Evolutionary conservation across 169 alveolate species (phyloP).

Genomic region (Cryptosporidium sp.): DNA sequence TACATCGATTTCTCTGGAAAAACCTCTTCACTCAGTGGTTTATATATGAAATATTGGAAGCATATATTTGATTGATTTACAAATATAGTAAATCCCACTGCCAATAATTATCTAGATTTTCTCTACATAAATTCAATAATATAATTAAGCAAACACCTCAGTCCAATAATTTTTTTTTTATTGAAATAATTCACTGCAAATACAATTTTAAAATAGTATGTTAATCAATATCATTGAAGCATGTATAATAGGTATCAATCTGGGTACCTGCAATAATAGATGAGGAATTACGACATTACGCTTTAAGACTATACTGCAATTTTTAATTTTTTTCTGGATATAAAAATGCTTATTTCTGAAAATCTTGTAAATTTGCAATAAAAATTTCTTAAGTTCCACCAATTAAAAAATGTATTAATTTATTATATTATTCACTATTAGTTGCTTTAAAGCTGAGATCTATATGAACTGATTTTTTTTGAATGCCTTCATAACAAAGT

Average conservation of each 20-base stretch:
- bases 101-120: neutral
- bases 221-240: neutral
- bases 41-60: neutral
- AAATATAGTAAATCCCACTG: constrained; percentile 9
- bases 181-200: neutral
- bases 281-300: constrained; percentile 75
- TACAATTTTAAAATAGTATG: neutral
- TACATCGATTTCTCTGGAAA: constrained; percentile 21
- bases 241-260: constrained; percentile 67
- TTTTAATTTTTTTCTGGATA: neutral
- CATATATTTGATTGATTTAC: constrained; percentile 8
- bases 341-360: neutral
- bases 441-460: neutral
- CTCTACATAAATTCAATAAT: neutral
- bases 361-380: neutral
- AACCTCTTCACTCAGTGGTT: constrained; percentile 12
- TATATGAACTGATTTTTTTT: neutral
- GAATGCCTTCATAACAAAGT: neutral
- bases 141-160: neutral
- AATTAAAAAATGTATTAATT: neutral
- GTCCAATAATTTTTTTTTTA: neutral
- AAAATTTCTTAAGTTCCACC: neutral
- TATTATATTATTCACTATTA: neutral
- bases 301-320: constrained; percentile 69
- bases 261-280: constrained; percentile 54